Conservation (phyloP, 192 early-diverging fungal species). For the Gryganskiella cystojenkinii region DNA sequence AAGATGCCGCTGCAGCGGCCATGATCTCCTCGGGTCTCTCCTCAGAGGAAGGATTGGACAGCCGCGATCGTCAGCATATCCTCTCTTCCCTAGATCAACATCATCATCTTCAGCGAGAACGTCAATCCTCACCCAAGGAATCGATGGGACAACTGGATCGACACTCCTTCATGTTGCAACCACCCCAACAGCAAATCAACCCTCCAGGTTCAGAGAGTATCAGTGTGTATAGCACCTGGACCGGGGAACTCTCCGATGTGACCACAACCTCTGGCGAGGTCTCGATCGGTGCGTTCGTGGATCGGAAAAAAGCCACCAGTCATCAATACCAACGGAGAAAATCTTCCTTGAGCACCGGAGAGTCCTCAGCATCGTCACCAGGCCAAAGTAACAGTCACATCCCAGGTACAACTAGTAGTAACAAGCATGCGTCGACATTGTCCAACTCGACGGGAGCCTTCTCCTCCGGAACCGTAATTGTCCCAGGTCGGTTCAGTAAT, state of each 20-base stretch:
- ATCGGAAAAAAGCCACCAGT: conserved; percentile 21
- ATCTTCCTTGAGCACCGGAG: conserved; percentile 5
- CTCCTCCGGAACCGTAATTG: neutral
- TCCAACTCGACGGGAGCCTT: neutral
- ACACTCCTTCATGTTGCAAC: conserved; percentile 47
- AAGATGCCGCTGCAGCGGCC: neutral
- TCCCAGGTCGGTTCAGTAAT: neutral
- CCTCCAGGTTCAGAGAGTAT: conserved; percentile 16
- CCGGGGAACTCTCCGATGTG: conserved; percentile 47
- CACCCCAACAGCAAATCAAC: too few relatives aligned
- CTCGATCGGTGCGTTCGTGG: conserved; percentile 38
- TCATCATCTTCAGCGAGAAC: conserved; percentile 2
- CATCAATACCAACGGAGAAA: conserved; percentile 7
- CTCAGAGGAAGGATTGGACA: conserved; percentile 1
- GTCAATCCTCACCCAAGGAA: neutral
- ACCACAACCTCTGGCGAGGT: conserved; percentile 49
- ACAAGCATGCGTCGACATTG: neutral
- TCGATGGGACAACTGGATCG: conserved; percentile 11
- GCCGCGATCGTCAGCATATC: neutral
- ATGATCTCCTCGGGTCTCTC: neutral
- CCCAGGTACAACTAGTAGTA: neutral
- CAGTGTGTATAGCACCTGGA: conserved; percentile 35
- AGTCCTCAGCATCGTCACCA: neutral
- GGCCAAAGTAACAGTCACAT: neutral
- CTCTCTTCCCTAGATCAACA: neutral